These are phyloP conservation scores for Malassezia restricta DNA, from an alignment of 1,284 basidiomycete species.

Conservation along the genomic window DNA sequence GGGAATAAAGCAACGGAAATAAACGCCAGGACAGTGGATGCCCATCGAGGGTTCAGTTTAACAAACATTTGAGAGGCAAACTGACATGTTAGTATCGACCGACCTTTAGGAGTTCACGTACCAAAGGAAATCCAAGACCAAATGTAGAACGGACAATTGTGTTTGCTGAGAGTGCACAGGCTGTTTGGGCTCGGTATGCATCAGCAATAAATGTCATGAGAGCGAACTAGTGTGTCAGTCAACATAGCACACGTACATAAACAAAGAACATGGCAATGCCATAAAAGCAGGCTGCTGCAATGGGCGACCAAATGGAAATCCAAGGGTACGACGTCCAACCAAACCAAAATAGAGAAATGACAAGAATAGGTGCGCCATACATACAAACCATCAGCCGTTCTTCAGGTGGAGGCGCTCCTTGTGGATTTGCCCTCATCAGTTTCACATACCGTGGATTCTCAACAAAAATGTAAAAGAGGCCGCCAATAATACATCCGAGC, in stretches of 20 bases:
- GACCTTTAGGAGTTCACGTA: neutral
- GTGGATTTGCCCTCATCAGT: slow-evolving; percentile 22
- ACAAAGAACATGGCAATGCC: slow-evolving; percentile 52
- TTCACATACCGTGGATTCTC: slow-evolving; percentile 17
- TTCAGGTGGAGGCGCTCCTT: slow-evolving; percentile 29
- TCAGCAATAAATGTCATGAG: slow-evolving; percentile 50
- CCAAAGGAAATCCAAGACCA: slow-evolving; percentile 52
- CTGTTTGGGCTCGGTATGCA: slow-evolving; percentile 50
- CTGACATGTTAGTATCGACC: neutral
- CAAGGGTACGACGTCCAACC: slow-evolving; percentile 27
- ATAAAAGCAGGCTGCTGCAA: slow-evolving; percentile 50
- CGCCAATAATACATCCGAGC: slow-evolving; percentile 26
- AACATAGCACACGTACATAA: slow-evolving; percentile 47
- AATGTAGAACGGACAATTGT: slow-evolving; percentile 58
- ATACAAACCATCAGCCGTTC: slow-evolving; percentile 36
- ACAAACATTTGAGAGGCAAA: slow-evolving; percentile 52
- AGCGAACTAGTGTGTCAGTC: slow-evolving; percentile 17
- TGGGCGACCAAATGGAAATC: slow-evolving; percentile 48
- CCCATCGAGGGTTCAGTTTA: slow-evolving; percentile 59
- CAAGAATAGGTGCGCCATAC: slow-evolving; percentile 43
- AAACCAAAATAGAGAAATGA: slow-evolving; percentile 47
- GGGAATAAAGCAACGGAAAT: slow-evolving; percentile 59
- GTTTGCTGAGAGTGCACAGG: slow-evolving; percentile 55
- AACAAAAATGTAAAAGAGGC: slow-evolving; percentile 21
- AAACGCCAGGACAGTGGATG: slow-evolving; percentile 61